Evolutionary conservation across 1,284 basidiomycete genomes (phyloP).

Genomic region (Ganoderma sinense): DNA sequence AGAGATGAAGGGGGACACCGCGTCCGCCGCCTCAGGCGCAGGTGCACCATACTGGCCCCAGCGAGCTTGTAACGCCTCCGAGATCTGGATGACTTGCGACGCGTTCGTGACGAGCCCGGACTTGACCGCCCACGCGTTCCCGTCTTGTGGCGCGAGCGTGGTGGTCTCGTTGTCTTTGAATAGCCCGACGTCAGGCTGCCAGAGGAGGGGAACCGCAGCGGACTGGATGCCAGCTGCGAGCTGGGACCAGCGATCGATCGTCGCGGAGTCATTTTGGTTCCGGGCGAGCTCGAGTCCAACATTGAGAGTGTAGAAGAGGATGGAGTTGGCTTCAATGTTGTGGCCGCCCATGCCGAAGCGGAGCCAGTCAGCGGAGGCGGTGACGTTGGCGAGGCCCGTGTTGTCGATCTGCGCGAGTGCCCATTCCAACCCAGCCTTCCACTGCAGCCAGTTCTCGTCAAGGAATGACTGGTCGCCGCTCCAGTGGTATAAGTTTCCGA

Average conservation of each 20-base stretch:
- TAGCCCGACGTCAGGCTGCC: slow-evolving; percentile 28
- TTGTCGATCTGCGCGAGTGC: slow-evolving; percentile 26
- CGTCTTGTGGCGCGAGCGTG: slow-evolving; percentile 30
- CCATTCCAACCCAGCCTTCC: slow-evolving; percentile 27
- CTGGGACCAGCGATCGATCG: slow-evolving; percentile 10
- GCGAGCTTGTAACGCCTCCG: slow-evolving; percentile 21
- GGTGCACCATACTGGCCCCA: slow-evolving; percentile 29
- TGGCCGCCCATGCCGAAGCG: slow-evolving; percentile 32
- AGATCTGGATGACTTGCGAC: slow-evolving; percentile 21
- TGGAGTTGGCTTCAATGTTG: slow-evolving; percentile 32
- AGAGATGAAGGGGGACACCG: slow-evolving; percentile 27
- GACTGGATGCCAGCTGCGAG: slow-evolving; percentile 23
- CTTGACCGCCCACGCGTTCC: slow-evolving; percentile 31
- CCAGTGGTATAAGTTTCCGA: slow-evolving; percentile 29
- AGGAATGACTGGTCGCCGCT: slow-evolving; percentile 26
- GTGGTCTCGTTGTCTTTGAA: slow-evolving; percentile 32
- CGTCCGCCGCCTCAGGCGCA: slow-evolving; percentile 30
- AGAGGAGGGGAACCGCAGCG: slow-evolving; percentile 26
- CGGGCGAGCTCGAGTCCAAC: slow-evolving; percentile 21
- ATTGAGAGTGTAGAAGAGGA: slow-evolving; percentile 28
- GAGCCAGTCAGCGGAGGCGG: slow-evolving; percentile 25
- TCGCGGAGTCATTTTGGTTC: slow-evolving; percentile 16
- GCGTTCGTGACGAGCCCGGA: slow-evolving; percentile 25
- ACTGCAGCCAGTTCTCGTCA: slow-evolving; percentile 20
- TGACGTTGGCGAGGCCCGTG: slow-evolving; percentile 27